Base-by-base conservation (phyloP, 2,329 filamentous ascomycete genomes). In the Cladosporium sp. region DNA sequence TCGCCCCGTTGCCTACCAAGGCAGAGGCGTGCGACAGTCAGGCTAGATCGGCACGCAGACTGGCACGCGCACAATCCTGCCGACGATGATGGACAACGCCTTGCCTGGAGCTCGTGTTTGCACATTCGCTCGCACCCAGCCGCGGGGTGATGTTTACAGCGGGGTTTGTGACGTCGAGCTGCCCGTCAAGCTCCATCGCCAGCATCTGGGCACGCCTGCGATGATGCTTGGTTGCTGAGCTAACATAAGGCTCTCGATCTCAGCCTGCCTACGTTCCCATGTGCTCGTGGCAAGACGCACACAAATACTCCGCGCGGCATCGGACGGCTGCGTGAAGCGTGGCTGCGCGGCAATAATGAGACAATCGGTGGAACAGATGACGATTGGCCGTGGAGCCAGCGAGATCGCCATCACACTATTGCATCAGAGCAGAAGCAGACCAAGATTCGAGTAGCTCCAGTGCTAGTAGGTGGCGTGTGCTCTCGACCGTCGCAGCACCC, bases 291-390 rank as follows among this genome's bases (percentile, higher is more conserved):
- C 20, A 25, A 9, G 3, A 5, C 12, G 42, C 2, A 28, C 14
- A 47, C 43, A 34, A 9, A 34, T 34, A 12, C 30, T 5, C 11
- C 30, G 30, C 30, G 43, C 43, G 43, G 43, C 25, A 17, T 34
- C 30, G 30, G 4, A 34, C 8, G 30, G 8, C 30, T 9, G n/a
- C n/a, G 40, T 25, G 25, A 25, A 25, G 25, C 17, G 2, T 43
- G 40, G n/a, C 19, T 14, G 12, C 15, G 34, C 5, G 49, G 14
- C 9, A 14, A 28, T 20, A 51, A 38, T 51, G 36, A 51, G 30
- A 20, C 49, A 51, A 51, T 37, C 22, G 17, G 49, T 51, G 49
- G 49, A 19, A 34, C 47, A 37, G 12, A 50, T 50, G 47, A 50
- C 47, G 47, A 50, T 50, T n/a, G 14, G 30, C 28, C 34, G 34